Percentiles rank a stretch among this genome's conserved stretches.
Conservation (phyloP, 176 grass and related monocot genomes). For the Juncus effusus region DNA sequence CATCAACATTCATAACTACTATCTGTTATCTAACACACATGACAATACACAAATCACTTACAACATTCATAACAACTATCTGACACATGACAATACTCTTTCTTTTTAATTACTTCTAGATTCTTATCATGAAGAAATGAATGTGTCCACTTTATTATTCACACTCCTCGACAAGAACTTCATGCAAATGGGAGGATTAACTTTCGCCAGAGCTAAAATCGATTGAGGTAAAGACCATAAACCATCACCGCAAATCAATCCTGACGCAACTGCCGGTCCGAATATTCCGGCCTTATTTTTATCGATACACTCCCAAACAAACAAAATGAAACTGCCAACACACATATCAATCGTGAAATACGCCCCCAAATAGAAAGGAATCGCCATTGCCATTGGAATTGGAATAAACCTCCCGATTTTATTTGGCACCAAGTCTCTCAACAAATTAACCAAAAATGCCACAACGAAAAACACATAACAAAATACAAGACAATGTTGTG, state of each 20-base stretch:
- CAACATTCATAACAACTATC: no score
- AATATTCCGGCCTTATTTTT: slow-evolving; percentile 22
- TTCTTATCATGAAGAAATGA: background rate
- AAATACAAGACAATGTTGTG: slow-evolving; percentile 29
- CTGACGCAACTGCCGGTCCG: slow-evolving; percentile 25
- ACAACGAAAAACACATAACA: slow-evolving; percentile 25
- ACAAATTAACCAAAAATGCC: slow-evolving; percentile 23
- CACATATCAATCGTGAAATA: slow-evolving; percentile 40
- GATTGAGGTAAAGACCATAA: slow-evolving; percentile 33
- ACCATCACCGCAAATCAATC: slow-evolving; percentile 35
- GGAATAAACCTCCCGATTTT: slow-evolving; percentile 28
- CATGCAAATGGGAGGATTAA: slow-evolving; percentile 42
- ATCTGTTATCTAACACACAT: no score
- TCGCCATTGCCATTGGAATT: slow-evolving; percentile 39
- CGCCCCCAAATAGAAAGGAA: slow-evolving; percentile 35
- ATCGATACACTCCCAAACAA: slow-evolving; percentile 27
- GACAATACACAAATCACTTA: no score
- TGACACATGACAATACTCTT: no score
- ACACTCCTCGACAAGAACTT: slow-evolving; percentile 35
- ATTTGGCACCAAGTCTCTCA: slow-evolving; percentile 16
- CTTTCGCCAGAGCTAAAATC: slow-evolving; percentile 26
- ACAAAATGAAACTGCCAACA: slow-evolving; percentile 28
- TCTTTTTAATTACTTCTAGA: no score
- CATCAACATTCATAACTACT: no score
- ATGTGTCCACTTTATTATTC: slow-evolving; percentile 15